These are phyloP conservation scores for Wickerhamiella hasegawae DNA, from an alignment of 805 yeast species.

Conservation along the genomic window DNA sequence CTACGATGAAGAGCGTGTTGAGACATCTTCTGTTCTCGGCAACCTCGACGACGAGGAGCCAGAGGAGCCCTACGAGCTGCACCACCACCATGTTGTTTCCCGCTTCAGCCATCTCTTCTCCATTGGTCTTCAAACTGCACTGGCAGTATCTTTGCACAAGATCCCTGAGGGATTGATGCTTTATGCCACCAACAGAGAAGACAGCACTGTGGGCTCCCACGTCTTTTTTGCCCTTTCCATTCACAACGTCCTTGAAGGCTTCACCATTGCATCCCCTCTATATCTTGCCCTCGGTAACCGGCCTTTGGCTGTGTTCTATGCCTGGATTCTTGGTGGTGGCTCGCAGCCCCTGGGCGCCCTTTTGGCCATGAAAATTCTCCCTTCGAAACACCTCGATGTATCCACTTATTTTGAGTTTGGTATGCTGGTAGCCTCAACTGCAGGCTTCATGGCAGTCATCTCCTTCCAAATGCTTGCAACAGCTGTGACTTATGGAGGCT, in stretches of 20 bases:
- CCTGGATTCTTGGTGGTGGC: conserved; percentile 60
- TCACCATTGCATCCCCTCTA: conserved; percentile 81
- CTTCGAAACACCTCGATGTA: conserved; percentile 21
- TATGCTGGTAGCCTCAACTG: conserved; percentile 48
- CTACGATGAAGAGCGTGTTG: neutral
- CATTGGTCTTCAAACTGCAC: conserved; percentile 78
- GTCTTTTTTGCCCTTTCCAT: conserved; percentile 74
- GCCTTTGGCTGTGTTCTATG: conserved; percentile 42
- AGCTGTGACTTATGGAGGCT: conserved; percentile 65
- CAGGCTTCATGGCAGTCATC: conserved; percentile 73
- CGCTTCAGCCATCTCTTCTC: conserved; percentile 65
- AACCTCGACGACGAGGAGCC: conserved; percentile 15
- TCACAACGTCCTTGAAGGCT: conserved; percentile 89
- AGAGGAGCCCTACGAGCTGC: conserved; percentile 23
- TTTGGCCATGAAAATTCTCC: conserved; percentile 39
- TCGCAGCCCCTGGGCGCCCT: conserved; percentile 87
- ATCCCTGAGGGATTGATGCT: conserved; percentile 91
- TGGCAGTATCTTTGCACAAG: conserved; percentile 79
- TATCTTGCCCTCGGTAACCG: conserved; percentile 58
- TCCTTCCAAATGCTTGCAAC: conserved; percentile 77
- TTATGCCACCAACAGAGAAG: conserved; percentile 56
- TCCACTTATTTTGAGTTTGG: conserved; percentile 36
- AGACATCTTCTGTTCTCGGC: neutral
- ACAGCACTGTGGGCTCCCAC: conserved; percentile 54
- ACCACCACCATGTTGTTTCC: conserved; percentile 68